Conservation (phyloP, 2,329 filamentous ascomycete species). For the Claviceps cyperi region DNA sequence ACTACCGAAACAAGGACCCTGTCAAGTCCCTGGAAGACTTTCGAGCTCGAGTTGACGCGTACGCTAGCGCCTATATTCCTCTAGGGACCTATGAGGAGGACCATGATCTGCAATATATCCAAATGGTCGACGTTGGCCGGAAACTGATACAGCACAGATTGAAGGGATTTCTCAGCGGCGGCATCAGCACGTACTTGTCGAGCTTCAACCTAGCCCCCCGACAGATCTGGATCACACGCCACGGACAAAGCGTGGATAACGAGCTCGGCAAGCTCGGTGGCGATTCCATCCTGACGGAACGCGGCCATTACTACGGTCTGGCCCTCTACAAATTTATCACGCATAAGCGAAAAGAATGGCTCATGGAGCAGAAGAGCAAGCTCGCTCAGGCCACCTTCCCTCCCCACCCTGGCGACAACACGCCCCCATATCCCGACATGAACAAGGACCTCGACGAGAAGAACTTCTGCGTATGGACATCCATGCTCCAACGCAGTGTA, state of each 20-base stretch:
- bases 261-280: slow-evolving; percentile 78
- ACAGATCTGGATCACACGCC: slow-evolving; percentile 96
- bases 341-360: slow-evolving; percentile 65
- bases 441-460: slow-evolving; percentile 58
- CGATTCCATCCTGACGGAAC: slow-evolving; percentile 69
- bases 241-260: slow-evolving; percentile 86
- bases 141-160: slow-evolving; percentile 87
- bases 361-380: slow-evolving; percentile 67
- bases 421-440: slow-evolving; percentile 84
- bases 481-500: slow-evolving; percentile 82
- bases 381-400: slow-evolving; percentile 67
- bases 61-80: slow-evolving; percentile 87
- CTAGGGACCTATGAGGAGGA: slow-evolving; percentile 84
- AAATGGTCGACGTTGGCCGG: slow-evolving; percentile 93
- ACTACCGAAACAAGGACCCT: slow-evolving; percentile 91
- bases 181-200: slow-evolving; percentile 85
- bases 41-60: slow-evolving; percentile 79
- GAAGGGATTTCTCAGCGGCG: slow-evolving; percentile 79
- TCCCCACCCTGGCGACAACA: slow-evolving; percentile 80
- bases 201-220: slow-evolving; percentile 94
- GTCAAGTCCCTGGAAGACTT: slow-evolving; percentile 75
- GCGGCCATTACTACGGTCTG: slow-evolving; percentile 64
- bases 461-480: slow-evolving; percentile 97
- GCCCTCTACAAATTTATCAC: slow-evolving; percentile 76
- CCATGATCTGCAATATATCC: slow-evolving; percentile 85